Evolutionary conservation across 495 filamentous ascomycete species (phyloP).

Genomic region (Aspergillus cristatus): DNA sequence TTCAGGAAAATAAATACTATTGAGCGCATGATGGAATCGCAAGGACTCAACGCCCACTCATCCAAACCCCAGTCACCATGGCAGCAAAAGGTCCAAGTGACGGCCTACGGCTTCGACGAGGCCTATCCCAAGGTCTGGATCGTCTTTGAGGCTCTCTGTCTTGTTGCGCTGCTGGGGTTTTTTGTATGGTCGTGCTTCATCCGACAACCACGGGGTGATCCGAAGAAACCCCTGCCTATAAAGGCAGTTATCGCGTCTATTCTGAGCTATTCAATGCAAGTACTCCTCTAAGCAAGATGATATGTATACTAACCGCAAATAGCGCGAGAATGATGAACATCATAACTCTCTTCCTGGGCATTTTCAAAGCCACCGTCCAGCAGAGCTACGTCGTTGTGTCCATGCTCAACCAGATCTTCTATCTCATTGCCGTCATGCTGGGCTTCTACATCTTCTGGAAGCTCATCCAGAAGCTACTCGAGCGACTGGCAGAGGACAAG

Average conservation of each 20-base stretch:
- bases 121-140: constrained; percentile 1
- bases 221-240: constrained; percentile 1
- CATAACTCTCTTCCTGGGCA: constrained; percentile 4
- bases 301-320: not conserved
- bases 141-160: constrained; percentile 13
- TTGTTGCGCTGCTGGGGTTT: constrained; percentile 11
- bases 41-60: too few species aligned
- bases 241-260: constrained; percentile 6
- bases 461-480: constrained; percentile 12
- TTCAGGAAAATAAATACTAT: too few species aligned
- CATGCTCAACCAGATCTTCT: constrained; percentile 17
- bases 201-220: constrained; percentile 4
- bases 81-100: too few species aligned
- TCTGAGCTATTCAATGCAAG: constrained; percentile 9
- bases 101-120: too few species aligned
- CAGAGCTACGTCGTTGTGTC: constrained; percentile 13
- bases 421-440: constrained; percentile 3
- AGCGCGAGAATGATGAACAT: too few species aligned
- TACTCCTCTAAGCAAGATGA: not conserved
- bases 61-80: not conserved
- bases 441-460: constrained; percentile 16
- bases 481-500: constrained; percentile 10
- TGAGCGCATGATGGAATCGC: too few species aligned
- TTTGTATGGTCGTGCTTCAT: constrained; percentile 15
- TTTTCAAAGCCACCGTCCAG: constrained; percentile 11